These are phyloP conservation scores for Spergularia azorica DNA, from an alignment of 179 eudicot genomes.

Conservation along the genomic window DNA sequence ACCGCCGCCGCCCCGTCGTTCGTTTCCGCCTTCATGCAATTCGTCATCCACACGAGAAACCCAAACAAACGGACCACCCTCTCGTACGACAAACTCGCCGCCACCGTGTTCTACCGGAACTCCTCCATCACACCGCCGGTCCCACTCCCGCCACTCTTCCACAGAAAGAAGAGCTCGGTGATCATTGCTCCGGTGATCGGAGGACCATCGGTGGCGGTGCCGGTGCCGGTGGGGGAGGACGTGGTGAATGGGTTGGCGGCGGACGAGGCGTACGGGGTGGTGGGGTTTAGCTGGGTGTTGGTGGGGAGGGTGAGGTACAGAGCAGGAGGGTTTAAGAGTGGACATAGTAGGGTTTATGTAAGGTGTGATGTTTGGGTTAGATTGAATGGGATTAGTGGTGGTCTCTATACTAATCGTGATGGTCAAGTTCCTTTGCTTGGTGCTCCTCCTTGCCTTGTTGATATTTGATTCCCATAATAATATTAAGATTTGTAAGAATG, in stretches of 20 bases:
- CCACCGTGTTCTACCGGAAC: conserved; percentile 52
- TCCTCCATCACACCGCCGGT: conserved; percentile 63
- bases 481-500: neutral
- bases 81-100: conserved; percentile 58
- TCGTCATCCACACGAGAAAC: conserved; percentile 63
- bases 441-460: conserved; percentile 47
- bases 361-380: conserved; percentile 64
- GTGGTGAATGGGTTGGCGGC: conserved; percentile 52
- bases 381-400: conserved; percentile 34
- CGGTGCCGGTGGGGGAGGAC: conserved; percentile 51
- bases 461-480: conserved; percentile 29
- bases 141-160: conserved; percentile 63
- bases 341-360: conserved; percentile 50
- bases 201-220: conserved; percentile 39
- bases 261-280: conserved; percentile 59
- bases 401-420: conserved; percentile 28
- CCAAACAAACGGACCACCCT: conserved; percentile 61
- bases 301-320: conserved; percentile 60
- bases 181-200: conserved; percentile 61
- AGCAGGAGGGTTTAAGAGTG: conserved; percentile 52
- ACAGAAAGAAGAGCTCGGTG: conserved; percentile 52
- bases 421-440: conserved; percentile 61
- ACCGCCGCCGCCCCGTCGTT: conserved; percentile 33
- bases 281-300: conserved; percentile 63
- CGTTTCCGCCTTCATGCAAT: conserved; percentile 58